Evolutionary conservation across 306 rosid genomes (phyloP), one percentile per base, ranked within the genome.

Genomic region (Vicia sativa): DNA sequence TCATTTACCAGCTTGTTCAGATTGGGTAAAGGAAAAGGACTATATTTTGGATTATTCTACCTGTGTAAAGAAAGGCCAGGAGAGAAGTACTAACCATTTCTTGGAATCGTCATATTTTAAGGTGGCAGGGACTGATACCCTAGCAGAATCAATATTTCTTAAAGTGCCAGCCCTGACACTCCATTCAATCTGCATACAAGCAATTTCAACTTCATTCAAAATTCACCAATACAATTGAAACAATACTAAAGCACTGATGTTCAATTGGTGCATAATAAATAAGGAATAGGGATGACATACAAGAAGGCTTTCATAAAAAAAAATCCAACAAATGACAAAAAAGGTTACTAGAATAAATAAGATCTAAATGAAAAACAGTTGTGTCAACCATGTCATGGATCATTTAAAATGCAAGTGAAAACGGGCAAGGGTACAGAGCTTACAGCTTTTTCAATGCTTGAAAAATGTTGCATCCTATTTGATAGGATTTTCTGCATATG

Each of bases 401-500:
- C 46, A 66, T 18, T 34, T 29, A 38, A 70, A 58, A 78, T 14
- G 8, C 55, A 62, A 67, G 18, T 34, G 28, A 81, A 64, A 49
- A 14, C 54, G 38, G 43, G 28, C 44, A 72, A 12, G 53, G 59
- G 73, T 31, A 43, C 39, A 60, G 50, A 35, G 48, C 68, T 56
- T 81, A 90, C 99, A 65, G 95, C 99, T 86, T 93, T 93, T 63
- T 88, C 97, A 65, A 84, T 63, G 86, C 88, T 88, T 52, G 95
- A 77, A 85, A 93, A 93, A 82, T 90, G 96, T 34, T 93, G 96
- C 87, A 77, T 72, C 82, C 97, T 85, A 79, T 69, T 63, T 73
- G 98, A 90, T 54, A 93, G 76, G 74, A 93, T 88, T 87, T 90
- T 85, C 84, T 90, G 99, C 99, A 90, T 93, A 72, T 93, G 99